Evolutionary conservation across 108 stramenopile genomes (phyloP).

Genomic region (Tribonema minus): DNA sequence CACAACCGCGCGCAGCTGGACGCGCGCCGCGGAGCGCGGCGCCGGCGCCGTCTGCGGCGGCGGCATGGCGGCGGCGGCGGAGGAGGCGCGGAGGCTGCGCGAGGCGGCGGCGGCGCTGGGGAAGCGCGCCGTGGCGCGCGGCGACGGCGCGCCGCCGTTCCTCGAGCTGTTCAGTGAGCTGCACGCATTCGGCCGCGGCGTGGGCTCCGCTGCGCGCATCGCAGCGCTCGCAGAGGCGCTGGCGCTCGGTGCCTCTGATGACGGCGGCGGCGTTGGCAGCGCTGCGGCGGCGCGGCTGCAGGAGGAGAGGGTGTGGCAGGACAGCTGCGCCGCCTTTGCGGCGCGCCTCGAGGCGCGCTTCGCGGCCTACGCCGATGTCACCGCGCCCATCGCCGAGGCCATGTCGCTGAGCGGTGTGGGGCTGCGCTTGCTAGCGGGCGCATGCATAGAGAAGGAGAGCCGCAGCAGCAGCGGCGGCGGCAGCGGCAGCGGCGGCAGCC

Average conservation of each 20-base stretch:
- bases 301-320: constrained; percentile 71
- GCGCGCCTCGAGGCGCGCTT: constrained; percentile 58
- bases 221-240: constrained; percentile 44
- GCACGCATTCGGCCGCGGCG: constrained; percentile 62
- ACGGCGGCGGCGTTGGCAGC: not conserved
- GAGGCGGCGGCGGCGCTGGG: not conserved
- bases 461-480: no score
- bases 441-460: no score
- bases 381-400: constrained; percentile 62
- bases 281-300: constrained; percentile 7
- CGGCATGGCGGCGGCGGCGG: not conserved
- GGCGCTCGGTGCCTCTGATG: not conserved
- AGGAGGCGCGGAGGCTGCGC: not conserved
- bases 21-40: constrained; percentile 51
- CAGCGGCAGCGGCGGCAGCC: no score
- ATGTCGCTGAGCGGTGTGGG: constrained; percentile 66
- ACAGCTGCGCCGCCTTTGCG: constrained; percentile 68
- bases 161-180: constrained; percentile 70
- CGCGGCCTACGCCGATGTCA: constrained; percentile 72
- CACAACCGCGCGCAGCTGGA: constrained; percentile 34
- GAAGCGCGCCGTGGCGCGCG: constrained; percentile 58
- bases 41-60: not conserved
- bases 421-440: constrained; percentile 49
- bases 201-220: constrained; percentile 53
- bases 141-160: constrained; percentile 61